These are phyloP conservation scores for Thinopyrum elongatum DNA, from an alignment of 176 grass and related monocot species.

Conservation along the genomic window DNA sequence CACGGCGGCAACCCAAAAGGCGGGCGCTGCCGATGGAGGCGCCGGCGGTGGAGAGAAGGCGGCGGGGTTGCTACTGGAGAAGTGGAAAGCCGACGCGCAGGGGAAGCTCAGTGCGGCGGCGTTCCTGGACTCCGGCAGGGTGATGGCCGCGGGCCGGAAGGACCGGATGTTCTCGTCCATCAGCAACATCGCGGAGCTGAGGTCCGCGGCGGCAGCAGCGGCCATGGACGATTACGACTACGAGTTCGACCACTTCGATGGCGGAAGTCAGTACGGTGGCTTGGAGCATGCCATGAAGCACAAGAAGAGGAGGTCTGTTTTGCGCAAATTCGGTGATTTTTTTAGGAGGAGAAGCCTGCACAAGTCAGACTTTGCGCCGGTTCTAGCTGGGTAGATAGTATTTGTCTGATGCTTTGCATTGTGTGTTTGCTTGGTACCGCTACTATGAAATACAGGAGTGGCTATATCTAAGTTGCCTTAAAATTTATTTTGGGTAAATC, in stretches of 20 bases:
- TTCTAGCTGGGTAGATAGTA: neutral
- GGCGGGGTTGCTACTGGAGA: neutral
- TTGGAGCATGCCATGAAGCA: conserved; percentile 36
- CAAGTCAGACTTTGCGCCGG: conserved; percentile 21
- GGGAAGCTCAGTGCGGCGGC: conserved; percentile 44
- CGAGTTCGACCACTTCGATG: conserved; percentile 61
- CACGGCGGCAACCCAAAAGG: conserved; percentile 25
- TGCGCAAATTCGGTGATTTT: conserved; percentile 63
- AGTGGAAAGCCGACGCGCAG: conserved; percentile 25
- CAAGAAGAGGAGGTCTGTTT: conserved; percentile 56
- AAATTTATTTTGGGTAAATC: no score
- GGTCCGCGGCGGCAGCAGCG: conserved; percentile 43
- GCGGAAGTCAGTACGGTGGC: conserved; percentile 27
- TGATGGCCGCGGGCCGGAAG: conserved; percentile 22
- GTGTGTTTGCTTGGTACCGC: neutral
- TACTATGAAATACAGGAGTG: neutral
- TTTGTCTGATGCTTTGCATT: conserved; percentile 3
- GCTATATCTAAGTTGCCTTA: no score
- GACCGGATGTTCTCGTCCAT: conserved; percentile 59
- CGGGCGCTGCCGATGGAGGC: neutral
- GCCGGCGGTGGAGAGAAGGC: neutral
- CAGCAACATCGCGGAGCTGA: conserved; percentile 75
- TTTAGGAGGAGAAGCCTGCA: conserved; percentile 52
- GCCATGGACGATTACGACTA: conserved; percentile 51
- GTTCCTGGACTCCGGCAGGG: conserved; percentile 37